Percentiles rank a stretch among this genome's conserved stretches.
These are phyloP conservation scores for Aphanomyces stellatus DNA, from an alignment of 352 stramenopile genomes.

Conservation along the genomic window DNA sequence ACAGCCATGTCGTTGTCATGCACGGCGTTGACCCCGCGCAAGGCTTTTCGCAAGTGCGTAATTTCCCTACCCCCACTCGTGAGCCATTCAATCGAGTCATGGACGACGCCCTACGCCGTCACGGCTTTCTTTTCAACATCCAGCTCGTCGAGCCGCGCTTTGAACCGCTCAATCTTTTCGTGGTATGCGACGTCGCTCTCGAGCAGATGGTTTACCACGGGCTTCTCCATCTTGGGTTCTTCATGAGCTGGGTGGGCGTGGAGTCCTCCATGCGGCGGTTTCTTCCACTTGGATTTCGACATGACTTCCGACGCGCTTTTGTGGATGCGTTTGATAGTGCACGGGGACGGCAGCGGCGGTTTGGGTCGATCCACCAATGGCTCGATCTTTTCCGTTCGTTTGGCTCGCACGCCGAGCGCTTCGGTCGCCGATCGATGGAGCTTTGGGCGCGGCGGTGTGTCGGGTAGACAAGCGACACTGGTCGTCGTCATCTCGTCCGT, in stretches of 20 bases:
- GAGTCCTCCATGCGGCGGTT: background rate
- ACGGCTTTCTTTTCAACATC: conserved; percentile 42
- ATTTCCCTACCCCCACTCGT: conserved; percentile 29
- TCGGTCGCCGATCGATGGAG: too few relatives aligned
- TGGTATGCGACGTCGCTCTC: conserved; percentile 58
- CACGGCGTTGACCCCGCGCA: conserved; percentile 63
- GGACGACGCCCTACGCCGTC: too few relatives aligned
- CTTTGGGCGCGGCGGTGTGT: too few relatives aligned
- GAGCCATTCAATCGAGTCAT: too few relatives aligned
- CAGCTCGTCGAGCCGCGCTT: conserved; percentile 44
- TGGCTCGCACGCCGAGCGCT: background rate
- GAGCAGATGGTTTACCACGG: conserved; percentile 51
- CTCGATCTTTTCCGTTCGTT: background rate
- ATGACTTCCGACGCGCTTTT: background rate
- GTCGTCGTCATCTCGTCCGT: background rate
- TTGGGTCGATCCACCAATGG: background rate
- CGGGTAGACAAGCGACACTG: background rate
- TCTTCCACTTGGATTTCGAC: background rate
- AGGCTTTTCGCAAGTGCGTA: conserved; percentile 33
- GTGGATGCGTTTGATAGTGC: background rate
- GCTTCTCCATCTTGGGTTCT: conserved; percentile 23
- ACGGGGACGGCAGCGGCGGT: background rate
- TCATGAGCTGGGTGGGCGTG: background rate
- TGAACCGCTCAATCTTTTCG: conserved; percentile 43
- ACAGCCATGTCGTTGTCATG: conserved; percentile 69